Evolutionary conservation across 2,329 filamentous ascomycete genomes (phyloP).

Genomic region (Fusarium zealandicum): DNA sequence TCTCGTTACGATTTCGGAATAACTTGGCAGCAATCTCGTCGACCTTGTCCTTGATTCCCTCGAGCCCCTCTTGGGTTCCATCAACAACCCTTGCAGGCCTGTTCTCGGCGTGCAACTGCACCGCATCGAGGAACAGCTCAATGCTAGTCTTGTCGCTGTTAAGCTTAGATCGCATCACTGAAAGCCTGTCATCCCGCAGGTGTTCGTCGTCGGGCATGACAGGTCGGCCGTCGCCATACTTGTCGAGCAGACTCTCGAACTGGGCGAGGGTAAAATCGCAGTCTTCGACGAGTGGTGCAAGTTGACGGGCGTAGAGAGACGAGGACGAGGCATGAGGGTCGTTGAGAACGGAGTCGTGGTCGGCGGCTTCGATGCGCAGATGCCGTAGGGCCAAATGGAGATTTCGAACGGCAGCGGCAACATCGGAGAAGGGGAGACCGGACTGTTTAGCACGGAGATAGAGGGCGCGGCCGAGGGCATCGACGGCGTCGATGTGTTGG

Average conservation of each 20-base stretch:
- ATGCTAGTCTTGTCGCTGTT: slow-evolving; percentile 60
- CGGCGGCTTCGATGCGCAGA: slow-evolving; percentile 64
- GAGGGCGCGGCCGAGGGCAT: slow-evolving; percentile 62
- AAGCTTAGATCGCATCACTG: slow-evolving; percentile 55
- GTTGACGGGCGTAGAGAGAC: slow-evolving; percentile 56
- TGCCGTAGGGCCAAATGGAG: slow-evolving; percentile 65
- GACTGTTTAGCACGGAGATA: slow-evolving; percentile 59
- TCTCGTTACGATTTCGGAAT: slow-evolving; percentile 52
- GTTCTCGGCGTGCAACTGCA: slow-evolving; percentile 59
- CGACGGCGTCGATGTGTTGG: slow-evolving; percentile 61
- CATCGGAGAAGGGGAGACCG: slow-evolving; percentile 57
- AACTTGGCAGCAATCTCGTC: slow-evolving; percentile 63
- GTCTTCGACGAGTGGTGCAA: slow-evolving; percentile 61
- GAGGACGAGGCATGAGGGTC: slow-evolving; percentile 44
- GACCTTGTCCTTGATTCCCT: slow-evolving; percentile 66
- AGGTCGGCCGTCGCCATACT: slow-evolving; percentile 47
- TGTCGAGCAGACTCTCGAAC: slow-evolving; percentile 61
- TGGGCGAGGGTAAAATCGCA: slow-evolving; percentile 63
- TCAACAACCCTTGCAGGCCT: slow-evolving; percentile 45
- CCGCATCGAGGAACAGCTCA: slow-evolving; percentile 63
- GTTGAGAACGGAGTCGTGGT: slow-evolving; percentile 63
- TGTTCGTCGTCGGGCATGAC: slow-evolving; percentile 41
- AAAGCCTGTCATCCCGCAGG: slow-evolving; percentile 49
- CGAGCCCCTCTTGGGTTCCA: slow-evolving; percentile 53
- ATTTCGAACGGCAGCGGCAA: slow-evolving; percentile 58